These are phyloP conservation scores for Arthromyces matolae DNA, from an alignment of 768 basidiomycete genomes.

Conservation along the genomic window DNA sequence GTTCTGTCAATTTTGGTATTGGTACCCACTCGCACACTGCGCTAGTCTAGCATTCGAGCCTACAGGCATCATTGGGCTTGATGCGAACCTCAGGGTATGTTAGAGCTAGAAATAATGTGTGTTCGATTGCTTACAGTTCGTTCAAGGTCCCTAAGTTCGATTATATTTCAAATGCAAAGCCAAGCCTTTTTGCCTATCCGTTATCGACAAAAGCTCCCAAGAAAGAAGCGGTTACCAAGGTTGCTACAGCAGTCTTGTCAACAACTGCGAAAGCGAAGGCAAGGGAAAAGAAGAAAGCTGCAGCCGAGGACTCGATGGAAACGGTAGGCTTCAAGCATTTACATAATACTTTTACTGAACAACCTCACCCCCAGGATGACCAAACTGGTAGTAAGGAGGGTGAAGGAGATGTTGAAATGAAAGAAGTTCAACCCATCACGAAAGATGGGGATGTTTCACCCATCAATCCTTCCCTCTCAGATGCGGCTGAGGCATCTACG, in stretches of 20 bases:
- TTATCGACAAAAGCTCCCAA: conserved; percentile 81
- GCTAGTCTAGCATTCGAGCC: conserved; percentile 92
- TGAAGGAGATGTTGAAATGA: conserved; percentile 75
- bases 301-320: conserved; percentile 81
- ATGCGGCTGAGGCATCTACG: conserved; percentile 40
- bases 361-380: conserved; percentile 44
- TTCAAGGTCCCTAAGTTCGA: conserved; percentile 90
- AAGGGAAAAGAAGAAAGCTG: conserved; percentile 89
- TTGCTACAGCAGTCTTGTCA: conserved; percentile 91
- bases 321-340: conserved; percentile 44
- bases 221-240: conserved; percentile 89
- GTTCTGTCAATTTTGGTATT: conserved; percentile 99
- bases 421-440: conserved; percentile 43
- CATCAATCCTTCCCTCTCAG: conserved; percentile 49
- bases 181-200: conserved; percentile 92
- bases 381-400: conserved; percentile 48
- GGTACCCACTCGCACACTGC: conserved; percentile 96
- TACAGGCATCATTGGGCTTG: conserved; percentile 90
- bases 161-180: conserved; percentile 83
- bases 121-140: no score
- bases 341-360: background rate
- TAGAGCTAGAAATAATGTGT: no score
- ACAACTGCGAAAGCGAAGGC: conserved; percentile 98
- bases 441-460: conserved; percentile 57
- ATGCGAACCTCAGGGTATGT: conserved; percentile 75